Conservation (phyloP, 257 asterid species). For the Salvia hispanica region DNA sequence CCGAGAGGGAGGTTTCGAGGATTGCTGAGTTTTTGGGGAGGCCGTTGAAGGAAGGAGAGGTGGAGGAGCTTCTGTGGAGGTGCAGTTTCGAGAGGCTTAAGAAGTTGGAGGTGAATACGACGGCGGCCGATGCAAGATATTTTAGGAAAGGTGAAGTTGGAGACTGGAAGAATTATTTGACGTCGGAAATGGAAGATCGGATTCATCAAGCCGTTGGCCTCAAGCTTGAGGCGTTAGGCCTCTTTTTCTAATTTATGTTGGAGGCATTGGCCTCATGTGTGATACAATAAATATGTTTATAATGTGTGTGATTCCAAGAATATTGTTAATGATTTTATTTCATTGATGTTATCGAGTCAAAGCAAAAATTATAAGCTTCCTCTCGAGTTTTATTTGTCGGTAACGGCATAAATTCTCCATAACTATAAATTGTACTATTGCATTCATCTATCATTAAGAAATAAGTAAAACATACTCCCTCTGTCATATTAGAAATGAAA, state of each 20-base stretch:
- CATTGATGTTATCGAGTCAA: too few species aligned
- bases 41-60: not conserved
- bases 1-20: not conserved
- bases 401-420: too few species aligned
- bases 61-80: conserved; percentile 14
- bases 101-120: conserved; percentile 22
- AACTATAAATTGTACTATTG: too few species aligned
- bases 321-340: too few species aligned
- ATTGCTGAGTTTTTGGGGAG: conserved; percentile 23
- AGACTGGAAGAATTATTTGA: conserved; percentile 28
- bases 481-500: not conserved
- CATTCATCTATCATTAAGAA: too few species aligned
- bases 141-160: conserved; percentile 32
- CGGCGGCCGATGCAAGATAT: not conserved
- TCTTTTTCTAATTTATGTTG: not conserved
- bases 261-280: too few species aligned
- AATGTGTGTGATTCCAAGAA: too few species aligned
- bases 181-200: conserved; percentile 13
- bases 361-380: too few species aligned
- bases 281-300: too few species aligned
- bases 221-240: conserved; percentile 19
- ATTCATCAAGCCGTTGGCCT: conserved; percentile 5
- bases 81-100: conserved; percentile 27
- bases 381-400: too few species aligned
- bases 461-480: too few species aligned